Percentiles rank a stretch among this genome's conserved stretches.
These are phyloP conservation scores for Cyclanthera cordifolia DNA, from an alignment of 306 rosid genomes.

Conservation along the genomic window DNA sequence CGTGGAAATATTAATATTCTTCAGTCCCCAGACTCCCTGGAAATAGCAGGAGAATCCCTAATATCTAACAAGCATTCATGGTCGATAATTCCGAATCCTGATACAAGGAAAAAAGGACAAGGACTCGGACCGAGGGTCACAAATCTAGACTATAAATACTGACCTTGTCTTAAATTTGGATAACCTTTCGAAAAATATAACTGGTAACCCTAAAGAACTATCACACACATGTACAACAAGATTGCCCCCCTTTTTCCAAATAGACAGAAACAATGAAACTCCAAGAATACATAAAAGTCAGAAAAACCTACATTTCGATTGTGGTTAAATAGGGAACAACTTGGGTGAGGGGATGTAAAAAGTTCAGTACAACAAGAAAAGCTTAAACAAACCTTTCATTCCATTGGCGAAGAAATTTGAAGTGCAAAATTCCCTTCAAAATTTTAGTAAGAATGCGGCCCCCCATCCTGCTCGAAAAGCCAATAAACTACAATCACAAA, in stretches of 20 bases:
- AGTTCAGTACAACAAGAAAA: constrained; percentile 32
- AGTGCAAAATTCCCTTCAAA: constrained; percentile 34
- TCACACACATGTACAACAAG: constrained; percentile 67
- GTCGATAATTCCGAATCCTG: not conserved
- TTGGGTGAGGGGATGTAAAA: constrained; percentile 29
- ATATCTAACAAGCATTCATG: not conserved
- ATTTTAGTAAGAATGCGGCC: constrained; percentile 31
- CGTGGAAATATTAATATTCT: not conserved
- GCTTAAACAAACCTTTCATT: constrained; percentile 38
- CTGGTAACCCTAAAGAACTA: constrained; percentile 69
- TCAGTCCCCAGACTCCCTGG: not conserved
- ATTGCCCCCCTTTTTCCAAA: constrained; percentile 35
- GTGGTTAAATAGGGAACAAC: constrained; percentile 35
- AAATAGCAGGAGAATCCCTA: not conserved
- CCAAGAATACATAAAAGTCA: constrained; percentile 34
- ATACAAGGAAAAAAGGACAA: not conserved
- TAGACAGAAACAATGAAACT: constrained; percentile 30
- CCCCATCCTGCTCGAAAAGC: constrained; percentile 26
- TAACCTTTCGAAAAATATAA: constrained; percentile 30
- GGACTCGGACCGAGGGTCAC: not conserved
- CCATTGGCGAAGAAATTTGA: constrained; percentile 31
- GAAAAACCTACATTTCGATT: constrained; percentile 50
- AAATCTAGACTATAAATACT: not conserved
- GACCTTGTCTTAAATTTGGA: constrained; percentile 22
- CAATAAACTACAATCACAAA: constrained; percentile 17